phyloP scores from a whole-genome alignment of 106 monocot species.

The Dendrobium huoshanense region DNA sequence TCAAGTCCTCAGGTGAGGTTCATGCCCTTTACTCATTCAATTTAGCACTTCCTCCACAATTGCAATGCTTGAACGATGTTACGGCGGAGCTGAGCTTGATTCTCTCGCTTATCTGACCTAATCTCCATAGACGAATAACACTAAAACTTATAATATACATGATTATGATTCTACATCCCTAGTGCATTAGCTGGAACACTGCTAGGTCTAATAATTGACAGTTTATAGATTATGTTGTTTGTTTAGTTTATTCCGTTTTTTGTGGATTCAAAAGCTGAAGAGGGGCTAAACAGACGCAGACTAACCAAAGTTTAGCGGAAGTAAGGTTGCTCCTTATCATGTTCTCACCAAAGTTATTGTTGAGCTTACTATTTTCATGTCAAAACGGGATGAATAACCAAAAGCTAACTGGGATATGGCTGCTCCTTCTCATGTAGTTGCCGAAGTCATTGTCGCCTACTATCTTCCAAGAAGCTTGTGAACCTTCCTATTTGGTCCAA shows the following conservation, averaged over 20 bases:
- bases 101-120: neutral
- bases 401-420: neutral
- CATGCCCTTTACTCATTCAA: neutral
- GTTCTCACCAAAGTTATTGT: neutral
- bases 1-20: constrained; percentile 45
- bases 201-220: neutral
- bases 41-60: neutral
- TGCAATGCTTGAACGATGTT: too few relatives aligned
- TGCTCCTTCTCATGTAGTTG: neutral
- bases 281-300: neutral
- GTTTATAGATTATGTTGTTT: neutral
- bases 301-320: neutral
- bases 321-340: neutral
- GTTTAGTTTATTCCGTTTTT: neutral
- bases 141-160: neutral
- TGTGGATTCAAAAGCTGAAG: neutral
- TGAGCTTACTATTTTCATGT: neutral
- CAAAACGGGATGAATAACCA: neutral
- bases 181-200: neutral
- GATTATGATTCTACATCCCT: neutral
- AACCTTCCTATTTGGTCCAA: neutral
- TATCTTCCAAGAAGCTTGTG: neutral
- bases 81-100: neutral
- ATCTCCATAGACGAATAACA: neutral
- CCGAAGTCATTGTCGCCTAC: neutral